Base-by-base conservation (phyloP, 139 green algal species). In the Chlorella sp. region DNA sequence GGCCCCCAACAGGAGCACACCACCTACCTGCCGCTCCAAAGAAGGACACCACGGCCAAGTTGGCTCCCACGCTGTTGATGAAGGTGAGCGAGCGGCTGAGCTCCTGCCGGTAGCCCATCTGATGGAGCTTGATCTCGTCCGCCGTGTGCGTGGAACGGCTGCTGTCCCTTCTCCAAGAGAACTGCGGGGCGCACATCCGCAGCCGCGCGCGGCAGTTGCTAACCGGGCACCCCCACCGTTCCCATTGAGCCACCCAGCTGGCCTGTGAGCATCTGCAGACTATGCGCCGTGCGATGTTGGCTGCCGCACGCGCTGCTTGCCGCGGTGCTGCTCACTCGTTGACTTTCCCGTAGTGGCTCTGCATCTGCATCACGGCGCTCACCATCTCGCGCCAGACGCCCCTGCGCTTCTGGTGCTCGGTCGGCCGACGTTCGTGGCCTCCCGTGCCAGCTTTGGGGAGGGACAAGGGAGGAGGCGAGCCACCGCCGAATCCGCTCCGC, bases 1-100 rank as follows among this genome's bases (percentile, higher is more conserved):
- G 20, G 55, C 55, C 24, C 24, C 4, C 55, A 64, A 20, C 55
- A 31, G 55, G 4, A 31, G 55, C 55, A 29, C 27, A 20, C 6
- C 14, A n/a, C 55, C 3, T 5, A 67, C 61, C 61, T 30, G 61
- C 33, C 23, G 34, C 34, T 6, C n/a, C 61, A 35, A 67, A 67
- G 61, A 67, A 67, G 61, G 61, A 36, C 61, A 67, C n/a, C 61
- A 67, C 61, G 29, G n/a, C 34, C n/a, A 67, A 26, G 61, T 30
- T 67, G 27, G 14, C 29, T 6, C 61, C 61, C 27, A 67, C n/a
- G 61, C 34, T 67, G 61, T 67, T 67, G n/a, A 67, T 26, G n/a
- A 67, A 3, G 2, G 27, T 67, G 27, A 67, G 29, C 3, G 27
- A 36, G 61, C 61, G 61, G 3, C 3, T 26, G n/a, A 67, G 61